Percentiles rank a stretch among this genome's conserved stretches.
Conservation (phyloP, 306 rosid species). For the Abrus precatorius region DNA sequence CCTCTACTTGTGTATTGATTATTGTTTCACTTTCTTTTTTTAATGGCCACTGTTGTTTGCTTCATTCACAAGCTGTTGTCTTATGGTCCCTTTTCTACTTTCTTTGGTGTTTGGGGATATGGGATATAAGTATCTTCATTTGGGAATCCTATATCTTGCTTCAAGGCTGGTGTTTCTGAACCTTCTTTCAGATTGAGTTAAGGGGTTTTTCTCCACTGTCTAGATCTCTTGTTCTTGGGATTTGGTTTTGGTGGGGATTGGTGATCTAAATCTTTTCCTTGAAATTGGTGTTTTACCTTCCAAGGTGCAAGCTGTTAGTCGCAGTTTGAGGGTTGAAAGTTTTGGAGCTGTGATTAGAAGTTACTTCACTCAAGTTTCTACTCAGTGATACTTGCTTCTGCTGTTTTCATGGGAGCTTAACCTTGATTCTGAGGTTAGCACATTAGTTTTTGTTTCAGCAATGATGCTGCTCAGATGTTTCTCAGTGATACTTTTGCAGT, state of each 20-base stretch:
- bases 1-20: conserved; percentile 53
- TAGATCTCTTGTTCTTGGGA: conserved; percentile 64
- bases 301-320: conserved; percentile 53
- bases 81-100: conserved; percentile 56
- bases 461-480: conserved; percentile 55
- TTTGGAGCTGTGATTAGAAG: conserved; percentile 32
- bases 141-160: conserved; percentile 51
- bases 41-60: conserved; percentile 61
- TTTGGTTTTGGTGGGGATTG: conserved; percentile 59
- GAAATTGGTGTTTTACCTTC: conserved; percentile 49
- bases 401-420: conserved; percentile 54
- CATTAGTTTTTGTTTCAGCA: conserved; percentile 51
- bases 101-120: conserved; percentile 57
- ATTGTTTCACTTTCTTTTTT: conserved; percentile 53
- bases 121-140: conserved; percentile 55
- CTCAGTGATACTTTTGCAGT: conserved; percentile 54
- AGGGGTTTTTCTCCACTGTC: conserved; percentile 28
- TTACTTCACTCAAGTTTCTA: conserved; percentile 50
- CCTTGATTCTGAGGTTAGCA: conserved; percentile 51
- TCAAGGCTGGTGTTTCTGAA: conserved; percentile 34
- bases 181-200: conserved; percentile 46
- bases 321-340: conserved; percentile 15
- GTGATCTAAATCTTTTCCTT: conserved; percentile 52
- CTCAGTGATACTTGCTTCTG: conserved; percentile 35
- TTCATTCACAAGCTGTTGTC: conserved; percentile 68